Base-by-base conservation (phyloP, 2,329 filamentous ascomycete genomes). In the Thielaviopsis punctulata region DNA sequence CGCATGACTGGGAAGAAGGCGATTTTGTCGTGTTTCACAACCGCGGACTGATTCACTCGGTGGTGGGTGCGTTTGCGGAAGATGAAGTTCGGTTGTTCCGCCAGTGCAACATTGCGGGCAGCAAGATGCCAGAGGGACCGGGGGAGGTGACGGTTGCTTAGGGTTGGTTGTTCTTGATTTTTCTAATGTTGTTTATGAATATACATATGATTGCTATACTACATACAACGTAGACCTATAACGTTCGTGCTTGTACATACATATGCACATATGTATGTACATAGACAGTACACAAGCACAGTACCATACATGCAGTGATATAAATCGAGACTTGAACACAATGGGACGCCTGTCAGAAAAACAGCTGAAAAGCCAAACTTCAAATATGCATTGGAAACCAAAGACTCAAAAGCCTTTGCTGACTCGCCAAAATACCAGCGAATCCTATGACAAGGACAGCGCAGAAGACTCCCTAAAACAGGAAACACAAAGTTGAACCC, bases 1-100 rank as follows among this genome's bases (percentile, higher is more conserved):
- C 82, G 8, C 80, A 87, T 59, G 82, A 88, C 59, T 89, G 84
- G 85, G 69, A 82, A 58, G 78, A 84, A 61, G 84, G 84, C 4
- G 84, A 88, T 61, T 65, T 86, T 53, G 84, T 86, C 0, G 68
- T 89, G 23, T 89, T 89, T 65, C 82, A 89, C 63, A 89, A 89
- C 61, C 76, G 82, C 9, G 84, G 84, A 1, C 71, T 86, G 15
- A 62, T 88, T 52, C 84, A 90, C 63, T 81, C 76, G 2, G 84
- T 89, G 1, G 83, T 86, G 0, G 84, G 84, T 1, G 80, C 80
- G 1, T 88, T 89, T 64, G 72, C 73, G 7, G 75, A 80, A 48
- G 75, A 83, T n/a, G 83, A 88, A 68, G 77, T 87, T 27, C 67
- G 84, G 45, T 63, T 89, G 55, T 88, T 89, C 62, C 69, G 84